Evolutionary conservation across 257 asterid genomes (phyloP).

Genomic region (Rauvolfia tetraphylla): DNA sequence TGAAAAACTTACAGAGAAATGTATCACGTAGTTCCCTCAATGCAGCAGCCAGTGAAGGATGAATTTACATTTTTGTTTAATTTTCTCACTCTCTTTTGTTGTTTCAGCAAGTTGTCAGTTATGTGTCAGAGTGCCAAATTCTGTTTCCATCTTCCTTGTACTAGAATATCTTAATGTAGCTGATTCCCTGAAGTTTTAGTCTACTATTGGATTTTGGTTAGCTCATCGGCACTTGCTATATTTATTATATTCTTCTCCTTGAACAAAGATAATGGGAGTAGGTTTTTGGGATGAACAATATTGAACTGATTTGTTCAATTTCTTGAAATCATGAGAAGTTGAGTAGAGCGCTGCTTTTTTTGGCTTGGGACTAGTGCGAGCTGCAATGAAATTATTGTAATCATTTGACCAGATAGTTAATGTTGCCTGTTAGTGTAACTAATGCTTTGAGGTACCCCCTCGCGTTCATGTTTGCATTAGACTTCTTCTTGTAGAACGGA

Average conservation of each 20-base stretch:
- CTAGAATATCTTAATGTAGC: neutral
- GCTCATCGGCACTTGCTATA: neutral
- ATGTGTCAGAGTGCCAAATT: neutral
- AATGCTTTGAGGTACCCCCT: neutral
- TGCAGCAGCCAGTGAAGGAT: neutral
- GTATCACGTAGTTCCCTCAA: neutral
- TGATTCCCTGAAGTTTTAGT: neutral
- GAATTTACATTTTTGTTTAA: neutral
- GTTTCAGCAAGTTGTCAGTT: neutral
- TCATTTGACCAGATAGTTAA: no score
- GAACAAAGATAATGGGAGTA: neutral
- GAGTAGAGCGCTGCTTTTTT: neutral
- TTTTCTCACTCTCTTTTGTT: neutral
- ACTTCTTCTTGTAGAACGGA: neutral
- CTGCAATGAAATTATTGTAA: no score
- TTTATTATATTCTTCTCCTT: neutral
- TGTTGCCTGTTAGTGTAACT: neutral
- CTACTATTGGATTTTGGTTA: neutral
- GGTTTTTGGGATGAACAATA: neutral
- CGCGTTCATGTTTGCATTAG: neutral
- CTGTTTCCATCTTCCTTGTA: neutral
- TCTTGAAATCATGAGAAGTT: neutral
- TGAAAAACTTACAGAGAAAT: neutral
- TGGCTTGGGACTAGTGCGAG: neutral
- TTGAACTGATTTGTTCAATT: neutral